A percentile compares a stretch with the other conserved stretches of the same genome.
Evolutionary conservation across 2,329 filamentous ascomycete genomes (phyloP).

Genomic region (Aspergillus flavus): DNA sequence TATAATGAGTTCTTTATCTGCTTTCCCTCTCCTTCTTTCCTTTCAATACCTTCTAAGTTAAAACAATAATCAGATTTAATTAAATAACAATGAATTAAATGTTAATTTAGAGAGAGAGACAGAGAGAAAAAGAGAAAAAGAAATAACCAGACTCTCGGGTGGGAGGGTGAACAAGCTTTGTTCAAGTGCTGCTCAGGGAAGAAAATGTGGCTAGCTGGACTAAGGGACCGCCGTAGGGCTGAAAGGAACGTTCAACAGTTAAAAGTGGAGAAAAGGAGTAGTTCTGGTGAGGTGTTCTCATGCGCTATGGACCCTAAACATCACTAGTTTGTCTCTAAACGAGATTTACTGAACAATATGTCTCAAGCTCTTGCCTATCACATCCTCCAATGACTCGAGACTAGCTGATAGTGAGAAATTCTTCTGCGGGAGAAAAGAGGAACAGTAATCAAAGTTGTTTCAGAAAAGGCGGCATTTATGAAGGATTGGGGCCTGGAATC

Average conservation of each 20-base stretch:
- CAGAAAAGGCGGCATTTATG: neutral
- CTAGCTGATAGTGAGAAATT: neutral
- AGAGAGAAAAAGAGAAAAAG: neutral
- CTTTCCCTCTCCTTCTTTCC: neutral
- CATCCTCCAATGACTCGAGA: neutral
- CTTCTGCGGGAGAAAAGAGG: neutral
- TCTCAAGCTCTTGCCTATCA: slow-evolving; percentile 1
- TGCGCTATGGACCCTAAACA: neutral
- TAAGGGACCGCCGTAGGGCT: slow-evolving; percentile 2
- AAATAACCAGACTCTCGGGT: neutral
- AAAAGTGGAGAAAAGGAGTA: neutral
- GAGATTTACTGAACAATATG: neutral
- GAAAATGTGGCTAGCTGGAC: slow-evolving; percentile 1
- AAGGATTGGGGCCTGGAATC: neutral
- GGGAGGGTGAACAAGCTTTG: neutral
- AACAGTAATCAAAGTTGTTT: neutral
- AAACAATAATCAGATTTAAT: neutral
- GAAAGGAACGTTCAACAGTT: slow-evolving; percentile 4
- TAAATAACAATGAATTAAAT: neutral
- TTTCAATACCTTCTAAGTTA: neutral
- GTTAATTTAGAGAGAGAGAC: neutral
- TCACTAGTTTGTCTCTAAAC: neutral
- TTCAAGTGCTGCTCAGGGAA: neutral
- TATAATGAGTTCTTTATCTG: neutral
- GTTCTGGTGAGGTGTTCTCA: slow-evolving; percentile 1